Evolutionary conservation across 1,284 basidiomycete species (phyloP), one percentile per base, ranked within the genome.

Genomic region (Malassezia brasiliensis): DNA sequence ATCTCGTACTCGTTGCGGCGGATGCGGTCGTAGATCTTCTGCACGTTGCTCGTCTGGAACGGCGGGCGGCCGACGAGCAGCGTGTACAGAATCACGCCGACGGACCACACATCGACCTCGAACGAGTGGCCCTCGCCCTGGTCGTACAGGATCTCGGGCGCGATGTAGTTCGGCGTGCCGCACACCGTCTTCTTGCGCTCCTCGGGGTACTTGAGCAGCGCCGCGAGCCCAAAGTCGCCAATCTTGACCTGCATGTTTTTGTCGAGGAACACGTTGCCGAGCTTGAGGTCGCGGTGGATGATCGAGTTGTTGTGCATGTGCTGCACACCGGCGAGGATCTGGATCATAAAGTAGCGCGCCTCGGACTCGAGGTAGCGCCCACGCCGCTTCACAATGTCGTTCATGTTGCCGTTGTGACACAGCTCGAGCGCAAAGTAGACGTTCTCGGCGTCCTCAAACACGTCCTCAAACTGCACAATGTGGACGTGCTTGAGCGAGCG

Each of bases 151-250:
- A 98, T 90, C 75, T 98, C 93, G 0, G 93, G 94, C 0, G 94
- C 94, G 64, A 98, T 96, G 76, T 98, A 96, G 75, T 98, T 96
- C 1, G 93, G 94, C 1, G 93, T 98, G 6, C 93, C 94, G 68
- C 93, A 96, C 47, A 96, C 93, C 0, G 93, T 98, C 83, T 94
- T 96, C 80, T 96, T 96, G 65, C 93, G 79, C 76, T 98, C 94
- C 1, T 91, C 91, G 10, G 87, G 87, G 74, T 85, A 90, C 77
- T 96, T 91, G 52, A 98, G 93, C 53, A 98, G 81, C 1, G 94
- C 93, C 0, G 94, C 93, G 19, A 98, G 80, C 10, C 94, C 93
- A 77, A 98, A 96, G 78, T 98, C 93, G 22, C 90, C 93, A 22
- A 98, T 89, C 75, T 96, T 91, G 74, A 96, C 80, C 71, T 94